These are phyloP conservation scores for Fusarium clavum DNA, from an alignment of 2,329 filamentous ascomycete genomes.

Conservation along the genomic window DNA sequence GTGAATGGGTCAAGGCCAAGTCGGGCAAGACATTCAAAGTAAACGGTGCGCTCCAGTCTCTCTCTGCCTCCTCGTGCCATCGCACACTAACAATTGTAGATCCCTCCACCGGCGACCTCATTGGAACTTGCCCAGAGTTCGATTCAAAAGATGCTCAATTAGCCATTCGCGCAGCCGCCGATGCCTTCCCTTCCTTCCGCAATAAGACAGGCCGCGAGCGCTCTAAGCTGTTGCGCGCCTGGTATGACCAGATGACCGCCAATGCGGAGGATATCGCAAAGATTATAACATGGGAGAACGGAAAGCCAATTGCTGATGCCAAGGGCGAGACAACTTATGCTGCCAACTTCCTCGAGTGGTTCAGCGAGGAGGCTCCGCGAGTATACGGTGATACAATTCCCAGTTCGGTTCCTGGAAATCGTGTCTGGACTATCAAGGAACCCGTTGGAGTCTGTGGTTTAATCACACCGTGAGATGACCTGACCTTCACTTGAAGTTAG, in stretches of 20 bases:
- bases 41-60: constrained; percentile 62
- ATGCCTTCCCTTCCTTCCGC: constrained; percentile 78
- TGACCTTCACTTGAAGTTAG: neutral
- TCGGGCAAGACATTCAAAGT: constrained; percentile 95
- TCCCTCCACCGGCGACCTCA: constrained; percentile 82
- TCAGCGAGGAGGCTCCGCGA: constrained; percentile 80
- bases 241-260: constrained; percentile 83
- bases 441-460: constrained; percentile 86
- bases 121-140: constrained; percentile 89
- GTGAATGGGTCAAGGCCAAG: constrained; percentile 87
- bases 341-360: constrained; percentile 83
- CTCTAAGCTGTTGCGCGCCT: constrained; percentile 78
- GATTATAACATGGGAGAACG: constrained; percentile 90
- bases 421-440: constrained; percentile 83
- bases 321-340: constrained; percentile 79
- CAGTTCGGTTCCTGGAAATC: constrained; percentile 75
- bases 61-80: neutral
- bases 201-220: constrained; percentile 79
- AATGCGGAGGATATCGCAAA: constrained; percentile 84
- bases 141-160: constrained; percentile 78
- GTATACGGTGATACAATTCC: constrained; percentile 81
- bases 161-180: constrained; percentile 85
- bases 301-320: constrained; percentile 83
- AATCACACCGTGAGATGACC: constrained; percentile 72
- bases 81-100: constrained; percentile 61